Evolutionary conservation across 768 basidiomycete species (phyloP).

Genomic region (Termitomyces sp.): DNA sequence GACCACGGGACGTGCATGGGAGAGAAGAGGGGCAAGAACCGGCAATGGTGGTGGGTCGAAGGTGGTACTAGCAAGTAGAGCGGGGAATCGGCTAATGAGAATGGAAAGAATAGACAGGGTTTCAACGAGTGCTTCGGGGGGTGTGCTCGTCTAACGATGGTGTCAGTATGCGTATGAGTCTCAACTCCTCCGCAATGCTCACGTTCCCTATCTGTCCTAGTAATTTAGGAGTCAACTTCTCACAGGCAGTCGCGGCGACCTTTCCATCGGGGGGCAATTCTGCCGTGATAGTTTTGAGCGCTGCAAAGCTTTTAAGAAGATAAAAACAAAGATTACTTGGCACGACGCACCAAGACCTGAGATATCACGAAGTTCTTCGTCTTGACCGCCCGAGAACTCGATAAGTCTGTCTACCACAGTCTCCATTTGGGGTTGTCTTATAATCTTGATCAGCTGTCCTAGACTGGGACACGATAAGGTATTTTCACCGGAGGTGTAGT

Average conservation of each 20-base stretch:
- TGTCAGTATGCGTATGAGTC: background rate
- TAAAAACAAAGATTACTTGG: background rate
- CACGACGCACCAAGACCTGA: constrained; percentile 74
- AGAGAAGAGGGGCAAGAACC: constrained; percentile 68
- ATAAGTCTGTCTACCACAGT: constrained; percentile 87
- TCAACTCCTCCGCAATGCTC: constrained; percentile 13
- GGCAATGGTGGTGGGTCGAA: constrained; percentile 57
- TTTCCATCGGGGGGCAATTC: constrained; percentile 84
- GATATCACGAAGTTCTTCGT: constrained; percentile 93
- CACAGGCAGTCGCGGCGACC: constrained; percentile 75
- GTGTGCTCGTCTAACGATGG: constrained; percentile 49
- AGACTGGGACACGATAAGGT: constrained; percentile 46
- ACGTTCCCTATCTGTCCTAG: constrained; percentile 79
- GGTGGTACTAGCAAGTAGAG: constrained; percentile 51
- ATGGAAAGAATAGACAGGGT: constrained; percentile 84
- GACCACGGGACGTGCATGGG: constrained; percentile 78
- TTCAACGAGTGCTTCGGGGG: constrained; percentile 80
- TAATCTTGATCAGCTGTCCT: constrained; percentile 86
- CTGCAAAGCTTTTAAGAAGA: constrained; percentile 33
- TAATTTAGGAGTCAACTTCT: constrained; percentile 81
- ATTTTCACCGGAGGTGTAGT: background rate
- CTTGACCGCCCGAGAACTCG: constrained; percentile 77
- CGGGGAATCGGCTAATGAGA: constrained; percentile 81
- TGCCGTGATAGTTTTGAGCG: constrained; percentile 91
- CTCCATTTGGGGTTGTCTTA: constrained; percentile 80